Percentiles rank a stretch among this genome's conserved stretches.
These are phyloP conservation scores for Coniella lustricola DNA, from an alignment of 2,329 filamentous ascomycete species.

Conservation along the genomic window DNA sequence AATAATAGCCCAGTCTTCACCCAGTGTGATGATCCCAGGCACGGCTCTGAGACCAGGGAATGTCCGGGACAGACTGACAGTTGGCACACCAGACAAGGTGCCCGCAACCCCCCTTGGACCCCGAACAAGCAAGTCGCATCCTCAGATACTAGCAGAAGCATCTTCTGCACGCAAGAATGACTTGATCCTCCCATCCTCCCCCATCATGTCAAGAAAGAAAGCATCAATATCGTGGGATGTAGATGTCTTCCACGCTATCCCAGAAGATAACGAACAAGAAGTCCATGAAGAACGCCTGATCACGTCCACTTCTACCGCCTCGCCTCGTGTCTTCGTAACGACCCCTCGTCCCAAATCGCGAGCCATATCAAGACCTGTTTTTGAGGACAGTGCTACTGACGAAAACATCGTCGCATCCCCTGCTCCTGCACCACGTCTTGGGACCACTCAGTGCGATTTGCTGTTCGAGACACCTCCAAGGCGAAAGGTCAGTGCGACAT, in stretches of 20 bases:
- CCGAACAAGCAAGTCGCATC: constrained; percentile 4
- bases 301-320: constrained; percentile 10
- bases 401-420: constrained; percentile 12
- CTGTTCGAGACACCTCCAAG: constrained; percentile 8
- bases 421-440: constrained; percentile 2
- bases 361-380: background rate
- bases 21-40: constrained; percentile 22
- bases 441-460: background rate
- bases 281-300: background rate
- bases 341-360: constrained; percentile 11
- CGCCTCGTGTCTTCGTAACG: constrained; percentile 14
- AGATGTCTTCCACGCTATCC: background rate
- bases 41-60: constrained; percentile 18
- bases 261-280: too few relatives aligned
- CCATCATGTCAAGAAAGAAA: constrained; percentile 14
- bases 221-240: background rate
- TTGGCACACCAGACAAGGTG: constrained; percentile 18
- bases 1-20: constrained; percentile 19
- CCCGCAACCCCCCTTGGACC: constrained; percentile 21
- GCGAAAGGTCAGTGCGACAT: constrained; percentile 1
- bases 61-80: constrained; percentile 12
- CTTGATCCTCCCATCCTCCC: constrained; percentile 17
- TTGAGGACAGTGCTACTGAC: constrained; percentile 1
- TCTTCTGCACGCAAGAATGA: background rate
- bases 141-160: background rate